A percentile compares a stretch with the other conserved stretches of the same genome.
These are phyloP conservation scores for Lentinula sp. DNA, from an alignment of 768 basidiomycete species.

Conservation along the genomic window DNA sequence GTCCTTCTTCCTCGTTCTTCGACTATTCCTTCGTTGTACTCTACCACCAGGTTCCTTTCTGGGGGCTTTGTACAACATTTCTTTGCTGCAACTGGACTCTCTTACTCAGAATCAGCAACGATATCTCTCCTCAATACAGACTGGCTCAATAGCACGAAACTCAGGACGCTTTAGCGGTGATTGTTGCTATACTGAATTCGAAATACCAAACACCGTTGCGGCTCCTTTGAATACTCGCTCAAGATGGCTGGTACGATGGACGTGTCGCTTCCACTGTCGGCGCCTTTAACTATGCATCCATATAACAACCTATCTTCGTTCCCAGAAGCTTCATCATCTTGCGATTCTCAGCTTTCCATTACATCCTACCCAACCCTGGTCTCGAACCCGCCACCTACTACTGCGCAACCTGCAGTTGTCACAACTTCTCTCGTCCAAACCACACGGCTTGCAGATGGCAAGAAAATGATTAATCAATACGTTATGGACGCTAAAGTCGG, in stretches of 20 bases:
- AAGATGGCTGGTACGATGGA: not conserved
- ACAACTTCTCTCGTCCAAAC: conserved; percentile 42
- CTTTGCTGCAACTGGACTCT: not conserved
- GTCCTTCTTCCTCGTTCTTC: not conserved
- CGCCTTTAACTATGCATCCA: too few species aligned
- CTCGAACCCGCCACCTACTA: not conserved
- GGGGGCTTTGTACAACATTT: not conserved
- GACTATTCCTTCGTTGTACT: not conserved
- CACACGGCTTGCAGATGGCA: conserved; percentile 27
- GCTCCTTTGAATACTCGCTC: not conserved
- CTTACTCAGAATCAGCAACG: not conserved
- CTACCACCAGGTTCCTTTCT: not conserved
- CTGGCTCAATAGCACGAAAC: not conserved
- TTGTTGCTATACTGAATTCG: not conserved
- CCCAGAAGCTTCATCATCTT: not conserved
- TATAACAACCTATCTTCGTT: not conserved
- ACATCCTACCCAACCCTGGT: not conserved
- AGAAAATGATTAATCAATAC: conserved; percentile 80
- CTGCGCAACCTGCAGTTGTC: conserved; percentile 24
- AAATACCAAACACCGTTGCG: not conserved
- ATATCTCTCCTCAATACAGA: not conserved
- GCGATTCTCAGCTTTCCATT: not conserved
- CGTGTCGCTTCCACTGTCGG: not conserved
- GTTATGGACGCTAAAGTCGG: conserved; percentile 72
- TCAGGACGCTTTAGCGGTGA: not conserved